Evolutionary conservation across 202 grass and related monocot genomes (phyloP), one percentile per base, ranked within the genome.

Genomic region (Digitaria exilis): DNA sequence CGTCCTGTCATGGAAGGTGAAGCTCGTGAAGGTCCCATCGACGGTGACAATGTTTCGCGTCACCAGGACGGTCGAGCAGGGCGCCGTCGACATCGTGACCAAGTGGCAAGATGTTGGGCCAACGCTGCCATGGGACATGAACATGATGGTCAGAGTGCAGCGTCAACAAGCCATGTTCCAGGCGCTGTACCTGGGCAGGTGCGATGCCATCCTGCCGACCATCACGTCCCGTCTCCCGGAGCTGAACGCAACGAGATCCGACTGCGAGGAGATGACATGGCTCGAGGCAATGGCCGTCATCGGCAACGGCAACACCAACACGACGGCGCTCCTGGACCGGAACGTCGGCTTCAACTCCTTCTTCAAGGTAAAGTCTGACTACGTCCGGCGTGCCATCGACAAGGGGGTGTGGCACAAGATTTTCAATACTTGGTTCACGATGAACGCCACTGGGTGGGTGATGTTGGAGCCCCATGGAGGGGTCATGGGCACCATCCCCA

Each of bases 391-490:
- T 6, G 41, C 87, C 51, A 80, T 88, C 51, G 1, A 50, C 69
- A 75, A 17, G 42, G 19, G 5, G 19, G 62, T 21, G 2, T 91
- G 75, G 75, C 5, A 31, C n/a, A 28, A 58, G 37, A 81, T 88
- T 16, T 65, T 86, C 30, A 9, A 81, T 56, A n/a, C n/a, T n/a
- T 85, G 89, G 73, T 74, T 89, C 66, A 31, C 49, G 1, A 80
- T 37, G 84, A 68, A 68, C 29, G 76, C 75, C 57, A 77, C 84
- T 31, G 48, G 75, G 31, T 9, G 72, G 18, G 24, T 86, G 17
- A 85, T 86, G 21, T 77, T 84, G n/a, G 82, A 87, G 62, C 85
- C 86, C 3, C 76, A 84, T n/a, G 93, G 93, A 11, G 93, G 88
- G 17, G 44, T 30, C 35, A 37, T 93, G 37, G 77, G 59, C 41